These are phyloP conservation scores for Bretschneidera sinensis DNA, from an alignment of 345 rosid genomes.

Conservation along the genomic window DNA sequence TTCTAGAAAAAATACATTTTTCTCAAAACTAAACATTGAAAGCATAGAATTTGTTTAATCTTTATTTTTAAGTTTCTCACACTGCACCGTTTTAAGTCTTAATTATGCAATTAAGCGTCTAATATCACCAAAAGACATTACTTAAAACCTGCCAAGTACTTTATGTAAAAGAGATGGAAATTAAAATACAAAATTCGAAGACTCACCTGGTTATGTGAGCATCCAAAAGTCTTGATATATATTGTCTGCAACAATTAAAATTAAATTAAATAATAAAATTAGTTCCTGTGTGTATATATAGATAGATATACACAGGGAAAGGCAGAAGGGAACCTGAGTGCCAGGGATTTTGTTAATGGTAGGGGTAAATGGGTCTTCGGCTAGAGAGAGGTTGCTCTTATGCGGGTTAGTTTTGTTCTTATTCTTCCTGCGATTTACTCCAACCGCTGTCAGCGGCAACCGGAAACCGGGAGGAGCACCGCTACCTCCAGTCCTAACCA, in stretches of 20 bases:
- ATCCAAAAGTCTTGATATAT: slow-evolving; percentile 87
- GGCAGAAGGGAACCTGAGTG: slow-evolving; percentile 49
- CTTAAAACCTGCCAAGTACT: too few species aligned
- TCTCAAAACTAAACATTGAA: too few species aligned
- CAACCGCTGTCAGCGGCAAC: slow-evolving; percentile 57
- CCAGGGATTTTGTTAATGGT: slow-evolving; percentile 57
- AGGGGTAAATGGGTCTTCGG: slow-evolving; percentile 26
- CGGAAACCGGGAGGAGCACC: slow-evolving; percentile 72
- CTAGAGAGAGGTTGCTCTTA: slow-evolving; percentile 23
- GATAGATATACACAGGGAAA: neutral
- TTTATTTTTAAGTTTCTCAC: too few species aligned
- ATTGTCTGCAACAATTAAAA: slow-evolving; percentile 46
- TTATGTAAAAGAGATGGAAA: too few species aligned
- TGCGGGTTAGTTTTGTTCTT: slow-evolving; percentile 27
- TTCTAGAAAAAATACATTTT: too few species aligned
- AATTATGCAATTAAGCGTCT: too few species aligned
- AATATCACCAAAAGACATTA: too few species aligned
- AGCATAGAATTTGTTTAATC: too few species aligned
- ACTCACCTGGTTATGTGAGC: slow-evolving; percentile 92
- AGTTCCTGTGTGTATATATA: neutral
- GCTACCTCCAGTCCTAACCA: slow-evolving; percentile 42
- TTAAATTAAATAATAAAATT: slow-evolving; percentile 1
- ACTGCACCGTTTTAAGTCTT: too few species aligned
- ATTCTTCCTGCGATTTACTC: slow-evolving; percentile 44
- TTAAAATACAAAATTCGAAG: too few species aligned